Evolutionary conservation across 257 asterid genomes (phyloP), one percentile per base, ranked within the genome.

Genomic region (Rehmannia glutinosa): DNA sequence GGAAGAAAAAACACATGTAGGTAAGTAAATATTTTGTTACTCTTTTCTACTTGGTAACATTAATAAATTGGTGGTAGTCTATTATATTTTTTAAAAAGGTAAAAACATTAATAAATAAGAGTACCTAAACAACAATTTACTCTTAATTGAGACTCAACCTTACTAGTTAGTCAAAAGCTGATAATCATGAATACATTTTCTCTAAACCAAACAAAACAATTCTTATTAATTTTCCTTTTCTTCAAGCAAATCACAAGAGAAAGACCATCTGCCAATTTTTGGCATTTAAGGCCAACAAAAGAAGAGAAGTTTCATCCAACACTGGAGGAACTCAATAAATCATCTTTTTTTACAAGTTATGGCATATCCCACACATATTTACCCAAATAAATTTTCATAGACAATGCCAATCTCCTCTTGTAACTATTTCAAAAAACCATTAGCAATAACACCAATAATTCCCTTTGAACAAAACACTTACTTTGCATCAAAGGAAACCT

Each of bases 331-430:
- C n/a, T 33, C 16, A 35, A 16, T 17, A 28, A 58, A 28, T 28
- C 33, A 28, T 51, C 16, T 50, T 16, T 25, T 27, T 58, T 25
- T 20, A 71, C 58, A 76, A 70, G 57, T 35, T 21, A 25, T 52
- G 50, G 62, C 50, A 59, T 13, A 52, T 50, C 30, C 47, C 32
- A 25, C 42, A 28, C 19, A 28, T 69, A 75, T 51, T 59, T 51
- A 71, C 73, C 62, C 62, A 70, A 58, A 68, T n/a, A 41, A 54
- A 51, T 28, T 52, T 39, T 51, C 51, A 24, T 32, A 17, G 11
- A 17, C 53, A 27, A 62, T 33, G 25, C 66, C 9, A 33, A 33
- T 33, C 39, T 33, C 39, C 2, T 33, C n/a, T n/a, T 38, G 28
- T 13, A 61, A 0, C 38, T 36, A 16, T 11, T 6, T 25, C 56